Base-by-base conservation (phyloP, 257 asterid genomes). In the Petunia axillaris region DNA sequence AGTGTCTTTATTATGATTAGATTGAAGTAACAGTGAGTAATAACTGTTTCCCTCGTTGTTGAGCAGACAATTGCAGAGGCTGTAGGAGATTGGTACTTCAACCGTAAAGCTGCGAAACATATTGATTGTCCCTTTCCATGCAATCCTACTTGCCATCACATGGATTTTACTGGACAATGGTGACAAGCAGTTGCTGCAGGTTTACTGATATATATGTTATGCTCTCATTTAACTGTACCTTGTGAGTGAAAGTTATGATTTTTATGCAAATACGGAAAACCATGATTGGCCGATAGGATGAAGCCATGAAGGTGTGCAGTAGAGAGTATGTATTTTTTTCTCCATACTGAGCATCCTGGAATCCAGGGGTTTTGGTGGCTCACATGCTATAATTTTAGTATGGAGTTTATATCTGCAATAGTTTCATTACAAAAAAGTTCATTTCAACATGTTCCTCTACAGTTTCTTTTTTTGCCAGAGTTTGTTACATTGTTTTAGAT, bases 71-170 rank as follows among this genome's bases (percentile, higher is more conserved):
- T 95, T 80, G 98, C 97, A 73, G 97, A 91, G 84, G 80, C 93
- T 77, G 99, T 95, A 10, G 99, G 97, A 2, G 98, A 91, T 81
- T 95, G 99, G 99, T 95, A 92, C 86, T 95, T 95, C 85, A 87
- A 85, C 83, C 87, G 95, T 74, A 87, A 78, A 77, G 79, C 82
- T 39, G 93, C 92, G 4, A 86, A 85, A 85, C 87, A 80, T 4
- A 85, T 93, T 1, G 99, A 95, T 79, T 88, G 97, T 82, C 91
- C 94, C 8, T 95, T 80, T 80, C 99, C 99, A 13, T 92, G 98
- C 92, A 95, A 95, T 80, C 99, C 99, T 14, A 92, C 97, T 77
- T 95, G 98, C 90, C 82, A 86, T 85, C 84, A 94, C 81, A 70
- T 86, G 88, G 93, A 90, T 81, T 88, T 93, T 78, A 79, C 87